A percentile compares a stretch with the other conserved stretches of the same genome.
Evolutionary conservation across 805 yeast genomes (phyloP).

Genomic region (Candida tallmaniae): DNA sequence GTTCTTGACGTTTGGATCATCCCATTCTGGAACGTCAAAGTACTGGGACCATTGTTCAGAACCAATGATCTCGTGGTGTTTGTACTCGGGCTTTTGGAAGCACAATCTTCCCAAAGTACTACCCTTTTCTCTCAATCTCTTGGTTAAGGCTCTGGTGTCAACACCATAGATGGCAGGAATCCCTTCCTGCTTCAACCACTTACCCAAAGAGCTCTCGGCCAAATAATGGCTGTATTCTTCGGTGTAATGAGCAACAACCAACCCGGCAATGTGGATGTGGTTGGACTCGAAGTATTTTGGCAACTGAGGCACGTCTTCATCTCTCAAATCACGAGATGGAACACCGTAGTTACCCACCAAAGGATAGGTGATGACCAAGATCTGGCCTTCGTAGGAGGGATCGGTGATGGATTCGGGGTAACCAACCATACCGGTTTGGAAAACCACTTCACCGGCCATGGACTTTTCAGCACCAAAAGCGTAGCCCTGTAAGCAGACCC

Average conservation of each 20-base stretch:
- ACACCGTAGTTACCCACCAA: constrained; percentile 99
- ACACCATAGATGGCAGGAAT: constrained; percentile 97
- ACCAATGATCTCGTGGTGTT: constrained; percentile 25
- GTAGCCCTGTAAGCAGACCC: constrained; percentile 84
- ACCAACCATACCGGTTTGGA: constrained; percentile 99
- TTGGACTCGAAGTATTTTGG: constrained; percentile 93
- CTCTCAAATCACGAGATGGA: constrained; percentile 70
- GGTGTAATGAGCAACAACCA: constrained; percentile 94
- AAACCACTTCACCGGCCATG: constrained; percentile 95
- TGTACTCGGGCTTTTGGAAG: constrained; percentile 43
- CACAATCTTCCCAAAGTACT: constrained; percentile 88
- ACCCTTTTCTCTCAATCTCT: constrained; percentile 88
- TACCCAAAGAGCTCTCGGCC: constrained; percentile 87
- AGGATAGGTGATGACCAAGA: constrained; percentile 93
- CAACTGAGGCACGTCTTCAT: constrained; percentile 63
- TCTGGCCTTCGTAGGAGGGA: constrained; percentile 98
- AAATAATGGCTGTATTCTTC: constrained; percentile 92
- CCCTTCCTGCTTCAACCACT: constrained; percentile 88
- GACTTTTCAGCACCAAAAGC: constrained; percentile 92
- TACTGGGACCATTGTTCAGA: constrained; percentile 49
- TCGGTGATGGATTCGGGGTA: constrained; percentile 97
- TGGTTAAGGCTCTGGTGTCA: constrained; percentile 93
- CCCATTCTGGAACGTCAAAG: constrained; percentile 82
- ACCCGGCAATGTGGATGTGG: constrained; percentile 92
- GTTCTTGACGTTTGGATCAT: constrained; percentile 87